These are phyloP conservation scores for Fraxinus nigra DNA, from an alignment of 305 asterid species.

Conservation along the genomic window DNA sequence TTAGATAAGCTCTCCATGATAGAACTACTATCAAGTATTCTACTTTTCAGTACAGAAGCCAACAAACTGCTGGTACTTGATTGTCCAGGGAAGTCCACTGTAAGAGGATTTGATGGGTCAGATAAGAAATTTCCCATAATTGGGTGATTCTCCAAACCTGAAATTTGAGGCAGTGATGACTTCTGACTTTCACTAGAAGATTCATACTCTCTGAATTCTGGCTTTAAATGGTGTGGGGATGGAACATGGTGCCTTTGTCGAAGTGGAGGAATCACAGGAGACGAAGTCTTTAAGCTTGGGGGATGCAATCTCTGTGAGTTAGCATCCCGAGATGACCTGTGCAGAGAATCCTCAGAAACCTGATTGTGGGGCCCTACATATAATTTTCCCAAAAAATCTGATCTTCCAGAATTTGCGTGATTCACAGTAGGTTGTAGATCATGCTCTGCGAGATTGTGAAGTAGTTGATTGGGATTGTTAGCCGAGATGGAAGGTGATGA, in stretches of 20 bases:
- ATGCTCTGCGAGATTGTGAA: slow-evolving; percentile 40
- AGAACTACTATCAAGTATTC: slow-evolving; percentile 27
- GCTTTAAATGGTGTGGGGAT: slow-evolving; percentile 15
- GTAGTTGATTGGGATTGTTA: slow-evolving; percentile 28
- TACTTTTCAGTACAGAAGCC: slow-evolving; percentile 56
- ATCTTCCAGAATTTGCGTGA: slow-evolving; percentile 66
- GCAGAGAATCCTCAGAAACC: slow-evolving; percentile 41
- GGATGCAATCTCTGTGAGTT: slow-evolving; percentile 37
- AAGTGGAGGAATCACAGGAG: slow-evolving; percentile 36
- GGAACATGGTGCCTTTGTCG: slow-evolving; percentile 21
- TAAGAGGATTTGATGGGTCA: slow-evolving; percentile 43
- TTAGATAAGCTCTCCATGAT: neutral
- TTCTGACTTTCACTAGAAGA: slow-evolving; percentile 30
- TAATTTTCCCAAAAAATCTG: slow-evolving; percentile 36
- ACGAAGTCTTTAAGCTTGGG: slow-evolving; percentile 33
- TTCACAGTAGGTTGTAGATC: slow-evolving; percentile 39
- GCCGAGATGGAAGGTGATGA: slow-evolving; percentile 49
- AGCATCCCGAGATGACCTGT: slow-evolving; percentile 34
- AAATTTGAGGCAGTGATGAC: slow-evolving; percentile 28
- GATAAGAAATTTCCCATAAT: slow-evolving; percentile 35
- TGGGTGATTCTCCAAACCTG: slow-evolving; percentile 32
- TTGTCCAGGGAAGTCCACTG: slow-evolving; percentile 50
- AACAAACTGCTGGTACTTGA: slow-evolving; percentile 55
- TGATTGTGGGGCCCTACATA: slow-evolving; percentile 32
- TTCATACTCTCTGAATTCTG: slow-evolving; percentile 23